Base-by-base conservation (phyloP, 768 basidiomycete species). In the Auricularia sp. region DNA sequence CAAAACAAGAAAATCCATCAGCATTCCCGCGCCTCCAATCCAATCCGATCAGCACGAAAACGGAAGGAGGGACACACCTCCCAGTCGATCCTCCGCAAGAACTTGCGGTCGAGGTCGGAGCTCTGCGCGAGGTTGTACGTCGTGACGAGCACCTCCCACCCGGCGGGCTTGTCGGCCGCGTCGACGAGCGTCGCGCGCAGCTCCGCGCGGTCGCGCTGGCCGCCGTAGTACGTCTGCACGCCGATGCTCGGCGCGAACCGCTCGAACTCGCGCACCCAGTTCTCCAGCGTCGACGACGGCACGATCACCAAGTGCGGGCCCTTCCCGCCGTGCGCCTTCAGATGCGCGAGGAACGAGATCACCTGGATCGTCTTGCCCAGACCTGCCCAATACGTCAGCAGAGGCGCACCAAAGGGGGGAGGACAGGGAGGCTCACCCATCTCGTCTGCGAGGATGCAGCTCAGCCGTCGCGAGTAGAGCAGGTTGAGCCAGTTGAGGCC, bases 331-430 rank as follows among this genome's bases (percentile, higher is more conserved):
- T 78, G 81, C 70, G 93, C 90, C 72, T 90, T 91, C 61, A 98
- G 80, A 70, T 90, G 82, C 3, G 95, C 91, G 66, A 98, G 84
- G 78, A 99, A 97, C 63, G 94, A 90, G 73, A 99, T 99, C 63
- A 99, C 97, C 77, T 99, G 97, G 44, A 96, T 90, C 2, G 97
- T 99, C 80, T 99, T 99, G 34, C 97, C 97, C 67, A 99, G 86
- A 71, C 96, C 96, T 97, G 63, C 34, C 36, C 8, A 60, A 23
- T 47, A 61, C 16, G 59, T 59, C 29, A 35, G 36, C 36, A 33
- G 36, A 61, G 62, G 51, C 61, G 59, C 34, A 63, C 62, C 21
- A 65, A 39, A 64, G 33, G 36, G 65, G 70, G 36, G 68, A 14
- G 64, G 23, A 44, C 59, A 62, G 53, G 35, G 67, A 51, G 36